Conservation (phyloP, 352 stramenopile species). For the Blastocystis sp. region DNA sequence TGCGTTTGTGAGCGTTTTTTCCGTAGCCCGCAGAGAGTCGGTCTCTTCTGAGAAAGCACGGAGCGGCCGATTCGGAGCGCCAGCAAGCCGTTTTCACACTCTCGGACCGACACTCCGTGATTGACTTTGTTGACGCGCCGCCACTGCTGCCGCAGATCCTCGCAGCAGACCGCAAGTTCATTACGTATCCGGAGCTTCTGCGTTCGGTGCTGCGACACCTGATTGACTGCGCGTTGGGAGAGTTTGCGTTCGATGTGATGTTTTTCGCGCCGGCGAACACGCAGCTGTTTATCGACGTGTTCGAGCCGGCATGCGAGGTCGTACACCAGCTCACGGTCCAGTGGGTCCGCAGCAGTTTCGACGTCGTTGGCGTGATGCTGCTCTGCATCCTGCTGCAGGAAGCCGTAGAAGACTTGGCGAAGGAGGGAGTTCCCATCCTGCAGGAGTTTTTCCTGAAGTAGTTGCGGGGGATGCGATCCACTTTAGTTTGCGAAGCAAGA, state of each 20-base stretch:
- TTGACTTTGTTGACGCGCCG: background rate
- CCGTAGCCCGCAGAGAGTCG: background rate
- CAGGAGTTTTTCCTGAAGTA: conserved; percentile 41
- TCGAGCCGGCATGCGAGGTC: background rate
- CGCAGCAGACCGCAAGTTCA: background rate
- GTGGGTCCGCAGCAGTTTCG: background rate
- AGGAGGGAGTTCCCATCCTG: conserved; percentile 16
- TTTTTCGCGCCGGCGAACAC: conserved; percentile 1
- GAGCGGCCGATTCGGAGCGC: background rate
- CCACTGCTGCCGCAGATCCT: conserved; percentile 9
- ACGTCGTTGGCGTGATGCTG: conserved; percentile 14
- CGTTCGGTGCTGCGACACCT: conserved; percentile 4
- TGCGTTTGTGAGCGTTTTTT: background rate
- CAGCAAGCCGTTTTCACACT: background rate
- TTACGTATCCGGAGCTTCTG: background rate
- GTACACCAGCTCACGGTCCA: background rate
- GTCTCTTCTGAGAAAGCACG: background rate
- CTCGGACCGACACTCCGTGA: background rate
- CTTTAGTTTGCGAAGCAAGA: conserved; percentile 1
- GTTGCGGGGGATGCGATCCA: background rate
- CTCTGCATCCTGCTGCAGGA: conserved; percentile 18
- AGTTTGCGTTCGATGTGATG: conserved; percentile 27
- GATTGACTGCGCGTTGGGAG: background rate
- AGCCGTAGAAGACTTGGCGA: background rate
- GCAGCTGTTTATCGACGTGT: background rate